phyloP scores from a whole-genome alignment of 2,329 filamentous ascomycete species.

The Phialophora expanda region DNA sequence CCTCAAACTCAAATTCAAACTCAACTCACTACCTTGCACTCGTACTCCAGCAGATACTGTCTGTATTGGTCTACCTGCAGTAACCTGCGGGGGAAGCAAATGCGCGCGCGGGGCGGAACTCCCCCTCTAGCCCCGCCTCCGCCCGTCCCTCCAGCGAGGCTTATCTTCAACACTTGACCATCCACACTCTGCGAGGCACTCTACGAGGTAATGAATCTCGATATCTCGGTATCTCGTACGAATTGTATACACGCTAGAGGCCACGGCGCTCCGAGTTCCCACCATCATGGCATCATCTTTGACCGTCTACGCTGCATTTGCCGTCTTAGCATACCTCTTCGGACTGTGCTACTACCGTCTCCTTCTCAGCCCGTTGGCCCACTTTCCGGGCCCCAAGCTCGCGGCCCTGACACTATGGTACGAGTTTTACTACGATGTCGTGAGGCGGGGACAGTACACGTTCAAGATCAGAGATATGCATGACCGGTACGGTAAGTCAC shows the following conservation, averaged over 20 bases:
- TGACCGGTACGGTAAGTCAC: slow-evolving; percentile 42
- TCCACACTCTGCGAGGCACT: too few relatives aligned
- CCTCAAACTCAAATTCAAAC: too few relatives aligned
- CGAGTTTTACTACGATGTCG: slow-evolving; percentile 46
- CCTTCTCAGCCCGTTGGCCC: slow-evolving; percentile 35
- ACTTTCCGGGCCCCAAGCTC: slow-evolving; percentile 42
- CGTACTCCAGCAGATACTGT: too few relatives aligned
- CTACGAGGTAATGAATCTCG: too few relatives aligned
- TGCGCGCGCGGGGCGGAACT: too few relatives aligned
- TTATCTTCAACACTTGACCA: not conserved
- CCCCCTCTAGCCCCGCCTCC: not conserved
- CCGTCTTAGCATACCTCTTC: not conserved
- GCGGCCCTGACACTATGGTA: slow-evolving; percentile 43
- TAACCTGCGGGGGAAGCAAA: too few relatives aligned
- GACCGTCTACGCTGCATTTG: not conserved
- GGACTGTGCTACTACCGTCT: slow-evolving; percentile 30
- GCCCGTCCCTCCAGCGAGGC: not conserved
- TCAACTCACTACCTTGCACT: too few relatives aligned
- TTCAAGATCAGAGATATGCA: slow-evolving; percentile 47
- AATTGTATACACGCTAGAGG: too few relatives aligned
- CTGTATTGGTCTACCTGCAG: too few relatives aligned
- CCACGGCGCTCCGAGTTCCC: too few relatives aligned
- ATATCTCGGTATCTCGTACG: not conserved
- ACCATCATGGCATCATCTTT: not conserved
- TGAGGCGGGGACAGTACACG: slow-evolving; percentile 43